phyloP scores from a whole-genome alignment of 1,284 basidiomycete species.

The Stereum hirsutum region DNA sequence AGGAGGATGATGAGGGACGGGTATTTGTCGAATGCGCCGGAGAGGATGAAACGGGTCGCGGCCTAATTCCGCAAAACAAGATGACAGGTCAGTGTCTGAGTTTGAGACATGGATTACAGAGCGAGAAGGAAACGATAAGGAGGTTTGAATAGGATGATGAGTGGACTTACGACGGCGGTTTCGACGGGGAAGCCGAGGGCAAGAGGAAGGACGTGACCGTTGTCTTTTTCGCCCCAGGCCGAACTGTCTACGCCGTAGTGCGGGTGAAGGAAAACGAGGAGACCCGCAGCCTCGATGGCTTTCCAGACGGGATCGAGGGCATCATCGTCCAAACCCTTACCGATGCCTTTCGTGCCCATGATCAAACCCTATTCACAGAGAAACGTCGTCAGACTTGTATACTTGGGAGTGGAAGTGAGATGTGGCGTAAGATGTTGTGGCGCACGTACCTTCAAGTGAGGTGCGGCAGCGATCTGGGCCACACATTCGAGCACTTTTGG shows the following conservation, averaged over 20 bases:
- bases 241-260: constrained; percentile 68
- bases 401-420: constrained; percentile 56
- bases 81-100: no score
- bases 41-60: constrained; percentile 69
- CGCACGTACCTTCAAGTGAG: no score
- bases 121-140: not conserved
- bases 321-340: constrained; percentile 73
- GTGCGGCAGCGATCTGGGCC: no score
- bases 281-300: constrained; percentile 53
- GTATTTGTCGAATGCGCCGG: constrained; percentile 72
- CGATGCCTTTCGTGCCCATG: constrained; percentile 72
- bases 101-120: not conserved
- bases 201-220: constrained; percentile 80
- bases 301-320: constrained; percentile 72
- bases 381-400: no score
- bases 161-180: constrained; percentile 63
- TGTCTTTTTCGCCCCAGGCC: constrained; percentile 65
- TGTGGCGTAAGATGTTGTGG: constrained; percentile 53
- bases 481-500: no score
- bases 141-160: not conserved
- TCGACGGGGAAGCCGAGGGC: constrained; percentile 86
- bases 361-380: no score
- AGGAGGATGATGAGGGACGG: constrained; percentile 67
- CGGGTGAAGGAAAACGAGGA: constrained; percentile 77
- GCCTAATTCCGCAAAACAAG: constrained; percentile 35